Base-by-base conservation (phyloP, 2,329 filamentous ascomycete species). In the Coniochaeta ligniaria region DNA sequence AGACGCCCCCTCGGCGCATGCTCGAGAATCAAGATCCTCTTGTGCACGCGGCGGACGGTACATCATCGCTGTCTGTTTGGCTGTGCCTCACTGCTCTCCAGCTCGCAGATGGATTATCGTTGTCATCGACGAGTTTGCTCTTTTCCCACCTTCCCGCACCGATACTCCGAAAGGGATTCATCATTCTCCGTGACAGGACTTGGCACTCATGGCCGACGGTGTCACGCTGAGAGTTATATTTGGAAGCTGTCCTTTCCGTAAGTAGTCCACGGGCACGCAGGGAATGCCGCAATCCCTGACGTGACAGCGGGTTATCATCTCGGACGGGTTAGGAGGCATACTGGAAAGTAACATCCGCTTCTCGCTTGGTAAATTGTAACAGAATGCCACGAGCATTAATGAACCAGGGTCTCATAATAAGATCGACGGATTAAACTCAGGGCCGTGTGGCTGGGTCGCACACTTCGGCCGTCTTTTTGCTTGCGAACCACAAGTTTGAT, bases 341-440 rank as follows among this genome's bases (percentile, higher is more conserved):
- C 45, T 28, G 41, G 33, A 56, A 38, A 61, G 31, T 54, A 62
- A 60, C 38, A 54, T 38, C 38, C 56, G 58, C 47, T 52, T 52
- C 47, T 52, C 47, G 47, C 24, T 28, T 52, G 47, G 47, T 52
- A 52, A 52, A 26, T 26, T 24, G 43, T 5, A 47, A 43, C 56
- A 58, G 56, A 45, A 59, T 60, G 47, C 22, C 47, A 52, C 47
- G 47, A 26, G 24, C 47, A 52, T 52, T 58, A 63, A 64, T 69
- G 61, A 61, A 57, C 43, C 64, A 63, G 63, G 64, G 64, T 61
- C 60, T 20, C 52, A 33, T 61, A 61, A 59, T 67, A 68, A 65
- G 67, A 69, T 69, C 67, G 66, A 63, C 67, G 62, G 47, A 59
- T 58, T 60, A 63, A 55, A 61, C 62, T 52, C 58, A 62, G 63